Conservation (phyloP, 2,329 filamentous ascomycete genomes). For the Talaromyces marneffei region DNA sequence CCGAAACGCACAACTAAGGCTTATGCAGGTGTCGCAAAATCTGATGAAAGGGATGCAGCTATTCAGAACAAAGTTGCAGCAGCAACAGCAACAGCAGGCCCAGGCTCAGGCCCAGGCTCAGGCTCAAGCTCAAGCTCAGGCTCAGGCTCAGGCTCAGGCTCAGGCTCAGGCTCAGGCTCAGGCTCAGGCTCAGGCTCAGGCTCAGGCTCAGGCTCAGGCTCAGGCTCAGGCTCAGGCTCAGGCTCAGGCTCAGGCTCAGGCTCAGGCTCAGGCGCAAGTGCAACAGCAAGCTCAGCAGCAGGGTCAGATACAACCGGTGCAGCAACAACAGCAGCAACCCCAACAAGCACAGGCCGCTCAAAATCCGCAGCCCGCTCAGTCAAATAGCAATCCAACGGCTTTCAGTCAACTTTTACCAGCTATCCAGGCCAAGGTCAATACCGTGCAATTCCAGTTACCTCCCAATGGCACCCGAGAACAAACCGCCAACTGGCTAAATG, state of each 20-base stretch:
- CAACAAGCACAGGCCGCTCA: slow-evolving; percentile 21
- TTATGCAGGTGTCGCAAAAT: slow-evolving; percentile 46
- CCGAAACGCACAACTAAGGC: slow-evolving; percentile 45
- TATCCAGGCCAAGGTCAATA: slow-evolving; percentile 43
- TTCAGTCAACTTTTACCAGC: slow-evolving; percentile 41
- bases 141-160: slow-evolving; percentile 20
- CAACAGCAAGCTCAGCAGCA: slow-evolving; percentile 22
- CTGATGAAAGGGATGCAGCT: slow-evolving; percentile 49
- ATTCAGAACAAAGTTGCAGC: slow-evolving; percentile 39
- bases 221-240: slow-evolving; percentile 19
- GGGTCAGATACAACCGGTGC: slow-evolving; percentile 1
- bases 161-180: slow-evolving; percentile 20
- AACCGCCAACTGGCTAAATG: slow-evolving; percentile 41
- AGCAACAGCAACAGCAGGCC: slow-evolving; percentile 28
- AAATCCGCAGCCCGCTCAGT: slow-evolving; percentile 19
- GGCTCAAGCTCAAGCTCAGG: slow-evolving; percentile 19
- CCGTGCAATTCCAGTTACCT: slow-evolving; percentile 40
- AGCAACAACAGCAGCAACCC: slow-evolving; percentile 14
- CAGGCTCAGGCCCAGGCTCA: slow-evolving; percentile 14
- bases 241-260: slow-evolving; percentile 22
- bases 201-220: slow-evolving; percentile 3
- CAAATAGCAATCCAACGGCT: slow-evolving; percentile 32
- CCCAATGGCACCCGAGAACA: slow-evolving; percentile 41
- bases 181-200: slow-evolving; percentile 22
- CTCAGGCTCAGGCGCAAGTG: slow-evolving; percentile 21